Percentiles rank a stretch among this genome's conserved stretches.
phyloP scores from a whole-genome alignment of 2,329 filamentous ascomycete genomes.

The Alternaria triticimaculans region DNA sequence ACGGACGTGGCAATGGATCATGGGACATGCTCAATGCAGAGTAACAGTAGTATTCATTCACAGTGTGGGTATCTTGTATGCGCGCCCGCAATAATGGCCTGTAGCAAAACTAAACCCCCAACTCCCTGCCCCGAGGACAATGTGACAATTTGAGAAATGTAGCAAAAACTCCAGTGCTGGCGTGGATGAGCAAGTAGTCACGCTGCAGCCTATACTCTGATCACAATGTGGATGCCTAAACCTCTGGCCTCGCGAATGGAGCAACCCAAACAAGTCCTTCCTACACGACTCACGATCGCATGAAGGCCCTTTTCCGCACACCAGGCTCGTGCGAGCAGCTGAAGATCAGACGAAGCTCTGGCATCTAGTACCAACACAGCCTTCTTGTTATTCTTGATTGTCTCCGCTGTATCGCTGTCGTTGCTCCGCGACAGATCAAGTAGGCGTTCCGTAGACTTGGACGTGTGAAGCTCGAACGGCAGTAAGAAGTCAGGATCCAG shows the following conservation, averaged over 20 bases:
- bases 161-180: neutral
- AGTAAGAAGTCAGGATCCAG: slow-evolving; percentile 34
- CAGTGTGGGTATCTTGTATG: slow-evolving; percentile 22
- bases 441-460: slow-evolving; percentile 22
- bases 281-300: slow-evolving; percentile 71
- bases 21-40: neutral
- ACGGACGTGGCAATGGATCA: neutral
- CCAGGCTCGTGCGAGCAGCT: slow-evolving; percentile 73
- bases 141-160: neutral
- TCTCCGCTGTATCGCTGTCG: slow-evolving; percentile 16
- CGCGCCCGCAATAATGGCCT: slow-evolving; percentile 7
- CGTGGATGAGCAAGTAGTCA: neutral
- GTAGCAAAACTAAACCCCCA: neutral
- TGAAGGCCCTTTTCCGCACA: slow-evolving; percentile 78
- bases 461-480: slow-evolving; percentile 31
- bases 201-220: slow-evolving; percentile 43
- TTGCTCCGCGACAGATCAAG: slow-evolving; percentile 15
- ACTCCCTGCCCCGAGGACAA: neutral
- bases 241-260: slow-evolving; percentile 77
- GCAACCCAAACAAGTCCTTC: slow-evolving; percentile 74
- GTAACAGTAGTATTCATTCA: neutral
- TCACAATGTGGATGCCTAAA: slow-evolving; percentile 72
- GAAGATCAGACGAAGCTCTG: slow-evolving; percentile 68
- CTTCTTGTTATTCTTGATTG: slow-evolving; percentile 28
- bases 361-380: slow-evolving; percentile 54